phyloP scores from a whole-genome alignment of 495 filamentous ascomycete species.

The Rostrohypoxylon terebratum region DNA sequence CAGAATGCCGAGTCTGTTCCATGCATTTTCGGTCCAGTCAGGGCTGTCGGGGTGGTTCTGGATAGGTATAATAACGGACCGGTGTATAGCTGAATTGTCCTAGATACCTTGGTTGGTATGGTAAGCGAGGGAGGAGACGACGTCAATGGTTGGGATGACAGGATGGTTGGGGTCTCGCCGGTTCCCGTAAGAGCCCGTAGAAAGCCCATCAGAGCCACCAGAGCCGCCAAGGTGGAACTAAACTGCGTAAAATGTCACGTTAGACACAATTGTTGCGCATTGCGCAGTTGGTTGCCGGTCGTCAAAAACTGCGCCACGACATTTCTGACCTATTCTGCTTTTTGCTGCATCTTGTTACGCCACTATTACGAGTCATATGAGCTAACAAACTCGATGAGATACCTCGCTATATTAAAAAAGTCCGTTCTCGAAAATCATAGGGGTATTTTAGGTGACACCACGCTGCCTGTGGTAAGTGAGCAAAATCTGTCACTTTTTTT shows the following conservation, averaged over 20 bases:
- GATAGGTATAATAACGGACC: constrained; percentile 22
- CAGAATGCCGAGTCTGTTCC: constrained; percentile 40
- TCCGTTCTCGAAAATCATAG: constrained; percentile 31
- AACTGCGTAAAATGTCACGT: constrained; percentile 29
- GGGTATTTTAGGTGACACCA: constrained; percentile 20
- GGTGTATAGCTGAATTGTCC: constrained; percentile 9
- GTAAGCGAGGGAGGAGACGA: constrained; percentile 34
- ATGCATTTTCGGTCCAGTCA: constrained; percentile 21
- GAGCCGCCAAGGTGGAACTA: constrained; percentile 40
- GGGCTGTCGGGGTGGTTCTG: constrained; percentile 10
- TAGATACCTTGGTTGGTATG: neutral
- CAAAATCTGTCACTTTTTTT: neutral
- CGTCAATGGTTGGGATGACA: constrained; percentile 40
- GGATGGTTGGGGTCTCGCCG: constrained; percentile 24
- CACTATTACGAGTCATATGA: constrained; percentile 31
- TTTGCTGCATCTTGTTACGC: constrained; percentile 15
- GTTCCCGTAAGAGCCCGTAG: constrained; percentile 24
- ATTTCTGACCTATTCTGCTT: neutral
- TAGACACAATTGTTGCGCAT: constrained; percentile 18
- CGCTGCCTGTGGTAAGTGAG: constrained; percentile 17
- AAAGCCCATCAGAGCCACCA: too few relatives aligned
- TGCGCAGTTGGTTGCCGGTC: neutral
- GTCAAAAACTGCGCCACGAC: constrained; percentile 26
- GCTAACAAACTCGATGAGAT: constrained; percentile 1
- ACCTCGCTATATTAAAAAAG: constrained; percentile 11